Base-by-base conservation (phyloP, 1,139 yeast species). In the Suhomyces yuchorum region DNA sequence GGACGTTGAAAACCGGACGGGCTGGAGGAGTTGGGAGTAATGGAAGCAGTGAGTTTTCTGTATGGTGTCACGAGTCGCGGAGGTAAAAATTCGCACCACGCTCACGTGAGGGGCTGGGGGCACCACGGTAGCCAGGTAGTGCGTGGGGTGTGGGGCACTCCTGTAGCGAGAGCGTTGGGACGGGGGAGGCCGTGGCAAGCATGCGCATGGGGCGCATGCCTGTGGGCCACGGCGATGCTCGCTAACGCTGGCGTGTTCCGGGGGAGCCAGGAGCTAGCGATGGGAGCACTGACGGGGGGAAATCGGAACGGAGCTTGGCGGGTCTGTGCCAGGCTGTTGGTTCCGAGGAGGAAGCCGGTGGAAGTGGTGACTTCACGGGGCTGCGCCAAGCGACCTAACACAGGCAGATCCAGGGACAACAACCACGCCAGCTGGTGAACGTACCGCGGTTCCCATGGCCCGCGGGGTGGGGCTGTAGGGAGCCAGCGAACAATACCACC, bases 21-120 rank as follows among this genome's bases (percentile, higher is more conserved):
- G 19, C 2, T 7, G 12, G 37, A 12, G 6, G 18, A 9, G n/a
- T 18, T 18, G 41, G 40, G 18, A 17, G 33, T 12, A 26, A 26
- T 38, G 34, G 41, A 26, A 18, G 34, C 9, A 30, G 34, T 14
- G 22, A 23, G 30, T 26, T 38, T 24, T 24, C 41, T 24, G 33
- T 38, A 38, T 17, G 41, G 41, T 17, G 41, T 38, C 41, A 26
- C 34, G 34, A 38, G 34, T 38, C 41, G 41, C 41, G 34, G 34
- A 26, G 41, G 28, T 14, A 38, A 38, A 38, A 26, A 26, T 26
- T 38, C 34, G 28, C n/a, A 38, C 30, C 18, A 24, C 19, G n/a
- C 30, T 22, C 39, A 37, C 28, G 39, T 38, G 41, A 20, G 37
- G 7, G 18, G 17, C 18, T 30, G 17, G 34, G 32, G 34, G 6